A percentile compares a stretch with the other conserved stretches of the same genome.
Conservation (phyloP, 768 basidiomycete species). For the Naganishia vishniacii region DNA sequence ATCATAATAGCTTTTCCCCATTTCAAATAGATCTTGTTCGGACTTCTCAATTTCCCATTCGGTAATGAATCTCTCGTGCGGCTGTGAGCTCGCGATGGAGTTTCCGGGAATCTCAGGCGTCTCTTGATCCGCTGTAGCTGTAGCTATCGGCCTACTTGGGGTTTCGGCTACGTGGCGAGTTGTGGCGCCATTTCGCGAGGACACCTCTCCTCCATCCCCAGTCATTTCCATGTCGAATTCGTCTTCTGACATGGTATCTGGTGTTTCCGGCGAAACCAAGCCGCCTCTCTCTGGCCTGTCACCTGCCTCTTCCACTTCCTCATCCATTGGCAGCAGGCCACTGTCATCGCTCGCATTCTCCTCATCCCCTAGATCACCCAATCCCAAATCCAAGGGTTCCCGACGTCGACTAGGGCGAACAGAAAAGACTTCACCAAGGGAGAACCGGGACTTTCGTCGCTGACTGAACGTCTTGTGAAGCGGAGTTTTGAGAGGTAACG, state of each 20-base stretch:
- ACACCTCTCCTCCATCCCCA: conserved; percentile 49
- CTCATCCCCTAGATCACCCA: conserved; percentile 34
- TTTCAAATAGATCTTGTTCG: conserved; percentile 36
- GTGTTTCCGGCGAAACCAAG: conserved; percentile 38
- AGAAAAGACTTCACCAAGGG: conserved; percentile 9
- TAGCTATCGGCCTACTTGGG: conserved; percentile 14
- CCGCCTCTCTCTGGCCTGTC: conserved; percentile 25
- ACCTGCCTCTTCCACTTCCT: background rate
- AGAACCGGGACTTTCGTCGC: conserved; percentile 12
- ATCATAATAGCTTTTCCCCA: conserved; percentile 69
- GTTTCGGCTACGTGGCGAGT: conserved; percentile 34
- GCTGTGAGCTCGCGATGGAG: background rate
- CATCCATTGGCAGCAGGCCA: conserved; percentile 41
- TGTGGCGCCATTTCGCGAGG: conserved; percentile 38
- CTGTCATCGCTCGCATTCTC: conserved; percentile 30
- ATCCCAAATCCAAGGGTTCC: background rate
- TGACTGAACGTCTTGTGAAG: background rate
- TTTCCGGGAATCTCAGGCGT: conserved; percentile 29
- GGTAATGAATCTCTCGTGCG: conserved; percentile 30
- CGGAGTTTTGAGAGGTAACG: background rate
- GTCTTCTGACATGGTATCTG: conserved; percentile 37
- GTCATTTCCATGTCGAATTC: conserved; percentile 19
- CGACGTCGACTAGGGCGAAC: conserved; percentile 18
- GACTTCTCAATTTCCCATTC: conserved; percentile 33
- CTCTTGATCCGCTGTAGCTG: conserved; percentile 27